Evolutionary conservation across 768 basidiomycete species (phyloP).

Genomic region (Cubamyces sp.): DNA sequence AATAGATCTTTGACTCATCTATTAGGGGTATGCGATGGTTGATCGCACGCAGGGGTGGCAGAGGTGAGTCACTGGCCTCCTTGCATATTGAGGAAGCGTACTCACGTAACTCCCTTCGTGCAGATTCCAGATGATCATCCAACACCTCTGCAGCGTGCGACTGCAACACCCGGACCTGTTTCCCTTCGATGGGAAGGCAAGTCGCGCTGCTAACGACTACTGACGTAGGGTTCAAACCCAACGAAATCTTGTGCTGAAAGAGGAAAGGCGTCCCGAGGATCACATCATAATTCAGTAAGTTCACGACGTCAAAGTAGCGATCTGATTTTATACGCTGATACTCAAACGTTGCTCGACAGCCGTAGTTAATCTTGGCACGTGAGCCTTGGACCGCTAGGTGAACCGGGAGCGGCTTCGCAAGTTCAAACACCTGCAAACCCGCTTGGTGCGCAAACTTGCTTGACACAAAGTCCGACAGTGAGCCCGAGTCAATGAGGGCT

Average conservation of each 20-base stretch:
- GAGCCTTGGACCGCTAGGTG: slow-evolving; percentile 40
- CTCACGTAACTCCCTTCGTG: neutral
- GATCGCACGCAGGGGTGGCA: slow-evolving; percentile 37
- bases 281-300: slow-evolving; percentile 25
- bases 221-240: slow-evolving; percentile 23
- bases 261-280: slow-evolving; percentile 36
- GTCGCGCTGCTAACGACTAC: neutral
- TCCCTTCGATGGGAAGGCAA: neutral
- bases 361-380: slow-evolving; percentile 28
- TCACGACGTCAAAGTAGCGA: slow-evolving; percentile 16
- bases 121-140: neutral
- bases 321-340: slow-evolving; percentile 10
- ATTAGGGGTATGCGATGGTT: slow-evolving; percentile 43
- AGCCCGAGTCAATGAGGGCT: slow-evolving; percentile 34
- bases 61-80: slow-evolving; percentile 20
- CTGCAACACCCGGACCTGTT: neutral
- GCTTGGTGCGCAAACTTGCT: slow-evolving; percentile 36
- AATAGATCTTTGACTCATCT: slow-evolving; percentile 37
- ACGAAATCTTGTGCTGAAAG: slow-evolving; percentile 10
- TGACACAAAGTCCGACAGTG: slow-evolving; percentile 38
- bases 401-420: slow-evolving; percentile 33
- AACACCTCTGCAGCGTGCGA: neutral
- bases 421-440: neutral
- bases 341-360: slow-evolving; percentile 9
- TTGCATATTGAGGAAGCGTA: slow-evolving; percentile 14